Evolutionary conservation across 108 stramenopile genomes (phyloP).

Genomic region (Conticribra weissflogii): DNA sequence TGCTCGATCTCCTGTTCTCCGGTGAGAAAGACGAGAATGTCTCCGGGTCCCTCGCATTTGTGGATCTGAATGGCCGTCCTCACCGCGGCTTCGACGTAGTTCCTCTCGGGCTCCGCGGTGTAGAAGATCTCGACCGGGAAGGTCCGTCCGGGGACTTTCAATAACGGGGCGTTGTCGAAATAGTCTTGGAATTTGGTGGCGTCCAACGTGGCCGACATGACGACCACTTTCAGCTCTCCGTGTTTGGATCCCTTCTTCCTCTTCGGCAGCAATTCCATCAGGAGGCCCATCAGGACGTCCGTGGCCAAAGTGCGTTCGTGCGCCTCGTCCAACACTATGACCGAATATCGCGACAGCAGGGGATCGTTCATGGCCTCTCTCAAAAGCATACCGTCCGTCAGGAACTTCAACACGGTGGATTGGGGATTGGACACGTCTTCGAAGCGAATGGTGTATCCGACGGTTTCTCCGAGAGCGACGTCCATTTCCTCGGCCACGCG

Average conservation of each 20-base stretch:
- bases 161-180: slow-evolving; percentile 85
- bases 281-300: slow-evolving; percentile 98
- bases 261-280: slow-evolving; percentile 94
- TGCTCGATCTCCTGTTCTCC: slow-evolving; percentile 99
- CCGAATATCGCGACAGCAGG: slow-evolving; percentile 83
- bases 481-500: slow-evolving; percentile 99
- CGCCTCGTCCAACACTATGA: slow-evolving; percentile 98
- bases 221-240: slow-evolving; percentile 95
- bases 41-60: slow-evolving; percentile 96
- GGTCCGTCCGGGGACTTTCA: slow-evolving; percentile 97
- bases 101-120: slow-evolving; percentile 96
- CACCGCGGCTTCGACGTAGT: slow-evolving; percentile 98
- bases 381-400: slow-evolving; percentile 95
- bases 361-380: slow-evolving; percentile 99
- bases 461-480: slow-evolving; percentile 92
- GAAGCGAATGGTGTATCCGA: slow-evolving; percentile 99
- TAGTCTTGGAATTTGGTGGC: slow-evolving; percentile 94
- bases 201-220: slow-evolving; percentile 99
- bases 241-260: slow-evolving; percentile 69
- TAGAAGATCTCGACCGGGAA: slow-evolving; percentile 98
- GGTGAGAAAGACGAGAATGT: slow-evolving; percentile 98
- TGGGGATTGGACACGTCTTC: slow-evolving; percentile 88
- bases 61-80: slow-evolving; percentile 97
- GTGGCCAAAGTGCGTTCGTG: slow-evolving; percentile 99
- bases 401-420: slow-evolving; percentile 89